phyloP scores from a whole-genome alignment of 2,329 filamentous ascomycete species.

The Gaeumannomyces tritici region DNA sequence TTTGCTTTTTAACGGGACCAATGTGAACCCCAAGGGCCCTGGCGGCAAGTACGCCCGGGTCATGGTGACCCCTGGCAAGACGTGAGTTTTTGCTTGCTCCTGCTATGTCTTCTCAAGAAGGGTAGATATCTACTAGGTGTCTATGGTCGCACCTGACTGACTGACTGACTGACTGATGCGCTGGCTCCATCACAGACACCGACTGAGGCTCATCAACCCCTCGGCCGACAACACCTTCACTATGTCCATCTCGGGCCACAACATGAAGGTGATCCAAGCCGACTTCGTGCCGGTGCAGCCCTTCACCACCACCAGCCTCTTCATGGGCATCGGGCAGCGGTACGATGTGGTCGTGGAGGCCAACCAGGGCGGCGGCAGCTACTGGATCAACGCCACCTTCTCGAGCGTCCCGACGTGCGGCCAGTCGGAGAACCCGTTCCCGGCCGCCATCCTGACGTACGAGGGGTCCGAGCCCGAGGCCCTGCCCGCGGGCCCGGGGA shows the following conservation, averaged over 20 bases:
- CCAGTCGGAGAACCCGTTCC: conserved; percentile 10
- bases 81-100: neutral
- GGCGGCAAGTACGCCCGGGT: conserved; percentile 22
- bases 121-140: too few species aligned
- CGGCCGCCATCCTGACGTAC: conserved; percentile 20
- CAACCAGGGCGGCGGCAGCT: conserved; percentile 21
- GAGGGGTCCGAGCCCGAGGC: conserved; percentile 9
- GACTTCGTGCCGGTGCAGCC: conserved; percentile 44
- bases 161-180: too few species aligned
- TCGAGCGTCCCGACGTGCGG: conserved; percentile 12
- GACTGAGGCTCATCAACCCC: conserved; percentile 40
- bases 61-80: conserved; percentile 31
- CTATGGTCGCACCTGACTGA: too few species aligned
- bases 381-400: conserved; percentile 32
- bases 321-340: conserved; percentile 36
- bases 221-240: conserved; percentile 39
- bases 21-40: conserved; percentile 18
- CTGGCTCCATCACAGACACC: conserved; percentile 28
- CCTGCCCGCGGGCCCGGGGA: conserved; percentile 14
- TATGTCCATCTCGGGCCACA: conserved; percentile 38
- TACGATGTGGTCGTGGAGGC: conserved; percentile 37
- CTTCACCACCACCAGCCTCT: conserved; percentile 36
- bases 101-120: too few species aligned
- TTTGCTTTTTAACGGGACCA: conserved; percentile 35
- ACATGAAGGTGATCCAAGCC: conserved; percentile 37